Evolutionary conservation across 2,329 filamentous ascomycete species (phyloP), one percentile per base, ranked within the genome.

Genomic region (Diplodia seriata): DNA sequence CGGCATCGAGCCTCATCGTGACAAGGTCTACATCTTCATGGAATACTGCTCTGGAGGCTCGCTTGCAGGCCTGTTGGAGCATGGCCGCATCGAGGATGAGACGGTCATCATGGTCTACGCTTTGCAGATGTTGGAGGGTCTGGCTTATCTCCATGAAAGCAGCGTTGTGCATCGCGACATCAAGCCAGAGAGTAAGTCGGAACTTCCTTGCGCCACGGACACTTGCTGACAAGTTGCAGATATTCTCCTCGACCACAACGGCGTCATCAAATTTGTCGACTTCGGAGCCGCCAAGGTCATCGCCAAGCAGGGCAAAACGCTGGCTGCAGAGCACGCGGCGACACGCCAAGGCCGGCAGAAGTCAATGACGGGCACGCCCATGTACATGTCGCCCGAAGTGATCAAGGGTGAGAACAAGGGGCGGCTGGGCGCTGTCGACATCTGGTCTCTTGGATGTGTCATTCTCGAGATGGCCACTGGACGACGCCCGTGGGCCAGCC

Each of bases 21-120:
- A 99, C 84, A 95, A 97, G 76, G 95, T 99, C n/a, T 99, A 98
- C 80, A 97, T 99, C 72, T 99, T 99, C 78, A 99, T 99, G 95
- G 95, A 99, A 79, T 98, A 97, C 80, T 99, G 95, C 79, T 96
- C 93, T 4, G 94, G 95, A 63, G 95, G 95, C 23, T 98, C 94
- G 18, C 85, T 99, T 59, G 94, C 95, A 51, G 91, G 88, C 62
- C 83, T 99, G 64, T 84, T 99, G 51, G 95, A 99, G 78, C 94
- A 99, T 76, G 95, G 95, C 14, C 91, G 95, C 50, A 97, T 99
- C 71, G 95, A 97, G 81, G 96, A 98, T 76, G 95, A 99, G 78
- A 95, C 94, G 67, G 94, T 98, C 70, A 94, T 97, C 70, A 96
- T 96, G 89, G 94, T 98, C 51, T 98, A 98, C 77, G 92, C 93